Percentiles rank a stretch among this genome's conserved stretches.
phyloP scores from a whole-genome alignment of 1,139 yeast species.

The Kodamaea alishanica region DNA sequence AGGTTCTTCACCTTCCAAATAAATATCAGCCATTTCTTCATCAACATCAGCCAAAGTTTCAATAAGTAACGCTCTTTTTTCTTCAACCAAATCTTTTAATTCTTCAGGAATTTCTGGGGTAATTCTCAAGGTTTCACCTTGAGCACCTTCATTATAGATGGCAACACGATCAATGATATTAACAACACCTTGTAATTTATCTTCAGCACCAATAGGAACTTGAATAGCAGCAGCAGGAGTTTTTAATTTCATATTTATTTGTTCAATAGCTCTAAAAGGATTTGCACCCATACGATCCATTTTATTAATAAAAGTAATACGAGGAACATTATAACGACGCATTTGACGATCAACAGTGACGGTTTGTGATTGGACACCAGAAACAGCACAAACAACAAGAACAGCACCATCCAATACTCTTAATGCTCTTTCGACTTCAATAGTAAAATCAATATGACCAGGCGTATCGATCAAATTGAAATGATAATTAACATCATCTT shows the following conservation, averaged over 20 bases:
- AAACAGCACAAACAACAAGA: constrained; percentile 94
- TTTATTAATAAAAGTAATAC: constrained; percentile 92
- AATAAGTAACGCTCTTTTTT: constrained; percentile 64
- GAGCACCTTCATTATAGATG: constrained; percentile 84
- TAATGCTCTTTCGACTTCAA: constrained; percentile 96
- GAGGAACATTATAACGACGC: constrained; percentile 96
- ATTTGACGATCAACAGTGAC: constrained; percentile 98
- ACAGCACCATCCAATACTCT: constrained; percentile 98
- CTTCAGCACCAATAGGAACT: constrained; percentile 94
- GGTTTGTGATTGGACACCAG: constrained; percentile 97
- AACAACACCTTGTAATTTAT: constrained; percentile 79
- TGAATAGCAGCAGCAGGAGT: constrained; percentile 97
- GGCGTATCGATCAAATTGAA: constrained; percentile 49
- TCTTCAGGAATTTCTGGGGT: constrained; percentile 66
- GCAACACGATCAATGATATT: constrained; percentile 87
- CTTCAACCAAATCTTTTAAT: constrained; percentile 24
- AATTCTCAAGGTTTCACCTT: constrained; percentile 70
- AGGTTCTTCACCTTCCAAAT: constrained; percentile 87
- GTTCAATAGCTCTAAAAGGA: constrained; percentile 93
- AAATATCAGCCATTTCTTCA: constrained; percentile 93
- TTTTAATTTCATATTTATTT: constrained; percentile 78
- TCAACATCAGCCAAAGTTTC: constrained; percentile 97
- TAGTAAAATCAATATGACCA: constrained; percentile 90
- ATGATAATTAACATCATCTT: constrained; percentile 65
- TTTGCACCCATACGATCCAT: constrained; percentile 99